Evolutionary conservation across 2,329 filamentous ascomycete species (phyloP), one percentile per base, ranked within the genome.

Genomic region (Cladosporium oxysporum): DNA sequence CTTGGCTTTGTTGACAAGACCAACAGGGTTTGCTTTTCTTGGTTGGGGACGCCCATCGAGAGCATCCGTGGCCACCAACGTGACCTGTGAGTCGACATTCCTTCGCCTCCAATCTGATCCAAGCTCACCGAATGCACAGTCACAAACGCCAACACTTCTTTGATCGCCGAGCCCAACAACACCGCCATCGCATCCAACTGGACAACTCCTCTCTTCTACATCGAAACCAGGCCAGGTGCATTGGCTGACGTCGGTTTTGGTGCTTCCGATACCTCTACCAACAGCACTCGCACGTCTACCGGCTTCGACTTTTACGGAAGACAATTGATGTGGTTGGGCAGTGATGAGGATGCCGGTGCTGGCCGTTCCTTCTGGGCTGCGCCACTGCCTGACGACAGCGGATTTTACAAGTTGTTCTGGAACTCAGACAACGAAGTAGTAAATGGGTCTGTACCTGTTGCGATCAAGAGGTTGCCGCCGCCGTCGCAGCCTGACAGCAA

Each of bases 171-270:
- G 16, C 55, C 66, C 33, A 66, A 68, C 37, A 64, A 49, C 16
- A 67, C 66, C 5, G 35, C 62, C 47, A 16, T 53, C 11, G 59
- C 31, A n/a, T 58, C 63, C 29, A 67, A 69, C 59, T 69, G 67
- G 67, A 70, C 69, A 2, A 67, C 66, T 44, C 69, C 70, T 14
- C 65, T 57, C 21, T 64, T 71, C 12, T 66, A 41, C 35, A 68
- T 71, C 62, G 49, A 70, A 37, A 68, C 64, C 55, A 62, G 58
- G 5, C 37, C 47, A 16, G 70, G 69, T 1, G 69, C 69, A 6
- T 66, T 68, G 37, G 58, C 37, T 21, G 37, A 66, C 28, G 69
- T 62, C 16, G 66, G 41, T 8, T 71, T 70, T 31, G 66, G 50
- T 49, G 62, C 66, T 18, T 49, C 53, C n/a, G 49, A 52, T n/a